These are phyloP conservation scores for Amaranthus cruentus DNA, from an alignment of 148 eudicot genomes.

Conservation along the genomic window DNA sequence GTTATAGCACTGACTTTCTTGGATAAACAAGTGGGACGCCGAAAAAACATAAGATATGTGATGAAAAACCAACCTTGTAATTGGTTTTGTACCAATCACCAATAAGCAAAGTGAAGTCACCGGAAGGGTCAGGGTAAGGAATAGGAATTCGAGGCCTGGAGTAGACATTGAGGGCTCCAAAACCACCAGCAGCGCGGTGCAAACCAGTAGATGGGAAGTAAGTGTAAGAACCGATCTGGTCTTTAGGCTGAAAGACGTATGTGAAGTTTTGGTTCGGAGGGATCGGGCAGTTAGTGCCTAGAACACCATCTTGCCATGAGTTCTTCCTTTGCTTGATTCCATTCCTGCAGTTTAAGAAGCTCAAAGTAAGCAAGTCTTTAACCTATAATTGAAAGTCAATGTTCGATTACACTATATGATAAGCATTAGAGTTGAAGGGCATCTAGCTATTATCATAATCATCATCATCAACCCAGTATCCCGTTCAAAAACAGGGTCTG, in stretches of 20 bases:
- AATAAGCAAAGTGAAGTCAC: constrained; percentile 70
- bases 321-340: constrained; percentile 97
- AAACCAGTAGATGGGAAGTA: constrained; percentile 82
- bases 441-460: no score
- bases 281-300: constrained; percentile 93
- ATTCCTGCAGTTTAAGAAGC: constrained; percentile 44
- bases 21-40: not conserved
- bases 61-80: constrained; percentile 50
- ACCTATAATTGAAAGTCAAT: not conserved
- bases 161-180: constrained; percentile 78
- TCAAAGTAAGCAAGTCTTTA: not conserved
- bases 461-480: no score
- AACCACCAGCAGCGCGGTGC: constrained; percentile 91
- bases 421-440: no score
- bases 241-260: constrained; percentile 83
- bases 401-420: no score
- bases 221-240: constrained; percentile 88
- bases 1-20: not conserved
- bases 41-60: not conserved
- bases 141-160: constrained; percentile 72
- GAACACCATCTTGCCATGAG: constrained; percentile 97
- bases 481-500: no score
- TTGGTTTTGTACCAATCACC: constrained; percentile 82
- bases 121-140: constrained; percentile 73
- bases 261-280: constrained; percentile 78